Evolutionary conservation across 129 eudicot species (phyloP).

Genomic region (Cynara cardunculus): DNA sequence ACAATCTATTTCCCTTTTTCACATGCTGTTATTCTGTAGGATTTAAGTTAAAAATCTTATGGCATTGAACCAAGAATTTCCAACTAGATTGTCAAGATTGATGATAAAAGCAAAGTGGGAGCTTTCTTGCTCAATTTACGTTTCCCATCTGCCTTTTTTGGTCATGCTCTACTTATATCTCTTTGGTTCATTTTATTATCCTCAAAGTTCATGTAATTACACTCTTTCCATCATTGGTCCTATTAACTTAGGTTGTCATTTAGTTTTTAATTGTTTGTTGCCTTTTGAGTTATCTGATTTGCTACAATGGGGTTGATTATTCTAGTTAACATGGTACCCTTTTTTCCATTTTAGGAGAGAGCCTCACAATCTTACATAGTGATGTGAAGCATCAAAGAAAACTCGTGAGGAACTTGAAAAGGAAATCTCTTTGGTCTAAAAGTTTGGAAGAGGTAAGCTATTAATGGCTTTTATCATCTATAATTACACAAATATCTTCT

Average conservation of each 20-base stretch:
- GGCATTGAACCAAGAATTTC: not conserved
- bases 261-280: not conserved
- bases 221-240: not conserved
- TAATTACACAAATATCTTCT: not conserved
- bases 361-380: slow-evolving; percentile 65
- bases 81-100: not conserved
- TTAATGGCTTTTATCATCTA: not conserved
- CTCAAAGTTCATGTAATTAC: not conserved
- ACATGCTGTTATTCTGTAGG: not conserved
- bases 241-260: not conserved
- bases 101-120: not conserved
- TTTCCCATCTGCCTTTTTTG: not conserved
- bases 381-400: slow-evolving; percentile 87
- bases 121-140: not conserved
- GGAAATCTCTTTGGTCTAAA: slow-evolving; percentile 94
- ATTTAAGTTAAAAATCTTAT: not conserved
- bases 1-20: not conserved
- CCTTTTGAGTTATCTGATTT: not conserved
- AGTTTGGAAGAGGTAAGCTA: slow-evolving; percentile 73
- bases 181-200: not conserved
- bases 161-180: not conserved
- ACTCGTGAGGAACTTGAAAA: slow-evolving; percentile 73
- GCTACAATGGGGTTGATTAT: slow-evolving; percentile 5
- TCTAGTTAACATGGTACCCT: slow-evolving; percentile 13
- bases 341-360: slow-evolving; percentile 55